These are phyloP conservation scores for Papiliotrema flavescens DNA, from an alignment of 1,284 basidiomycete species.

Conservation along the genomic window DNA sequence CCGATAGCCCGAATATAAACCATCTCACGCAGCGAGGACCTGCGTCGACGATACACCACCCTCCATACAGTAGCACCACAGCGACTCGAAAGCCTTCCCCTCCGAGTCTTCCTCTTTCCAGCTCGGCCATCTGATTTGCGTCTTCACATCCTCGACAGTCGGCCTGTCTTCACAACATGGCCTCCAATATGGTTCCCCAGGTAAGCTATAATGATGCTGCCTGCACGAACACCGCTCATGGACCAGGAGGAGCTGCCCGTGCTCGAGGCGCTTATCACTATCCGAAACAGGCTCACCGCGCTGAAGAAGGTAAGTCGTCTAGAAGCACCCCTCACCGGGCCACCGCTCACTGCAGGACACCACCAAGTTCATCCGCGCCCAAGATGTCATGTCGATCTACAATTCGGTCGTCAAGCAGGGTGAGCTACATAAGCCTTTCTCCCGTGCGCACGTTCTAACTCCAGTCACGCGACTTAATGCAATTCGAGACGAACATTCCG, in stretches of 20 bases:
- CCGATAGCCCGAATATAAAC: no score
- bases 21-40: no score
- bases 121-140: not conserved
- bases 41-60: no score
- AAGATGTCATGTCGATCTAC: slow-evolving; percentile 91
- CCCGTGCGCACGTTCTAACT: slow-evolving; percentile 4
- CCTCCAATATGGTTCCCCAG: slow-evolving; percentile 46
- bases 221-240: not conserved
- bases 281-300: slow-evolving; percentile 69
- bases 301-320: slow-evolving; percentile 53
- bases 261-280: slow-evolving; percentile 91
- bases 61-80: no score
- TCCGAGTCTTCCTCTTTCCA: not conserved
- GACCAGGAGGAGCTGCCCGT: slow-evolving; percentile 70
- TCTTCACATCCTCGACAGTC: not conserved
- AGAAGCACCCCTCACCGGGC: not conserved
- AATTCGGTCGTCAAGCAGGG: slow-evolving; percentile 93
- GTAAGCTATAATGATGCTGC: slow-evolving; percentile 17
- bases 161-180: slow-evolving; percentile 18
- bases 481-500: slow-evolving; percentile 63
- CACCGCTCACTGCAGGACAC: slow-evolving; percentile 57
- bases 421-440: slow-evolving; percentile 38
- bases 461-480: slow-evolving; percentile 87
- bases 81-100: no score
- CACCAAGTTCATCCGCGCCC: slow-evolving; percentile 80